Percentiles rank a stretch among this genome's conserved stretches.
phyloP scores from a whole-genome alignment of 306 rosid genomes.

The Purshia tridentata region DNA sequence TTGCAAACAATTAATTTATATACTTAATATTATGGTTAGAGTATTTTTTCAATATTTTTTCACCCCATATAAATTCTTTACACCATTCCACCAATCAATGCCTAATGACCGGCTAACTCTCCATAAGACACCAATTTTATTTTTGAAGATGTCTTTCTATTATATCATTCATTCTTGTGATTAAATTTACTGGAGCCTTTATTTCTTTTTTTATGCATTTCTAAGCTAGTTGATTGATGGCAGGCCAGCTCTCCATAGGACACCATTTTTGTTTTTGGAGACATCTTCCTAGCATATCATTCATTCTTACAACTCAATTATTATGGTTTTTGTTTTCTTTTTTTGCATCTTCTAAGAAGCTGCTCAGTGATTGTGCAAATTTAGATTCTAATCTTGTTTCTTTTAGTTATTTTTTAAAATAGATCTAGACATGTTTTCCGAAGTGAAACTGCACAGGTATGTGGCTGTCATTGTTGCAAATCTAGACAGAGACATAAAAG shows the following conservation, averaged over 20 bases:
- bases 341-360: neutral
- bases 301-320: neutral
- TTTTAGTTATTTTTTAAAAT: conserved; percentile 12
- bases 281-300: neutral
- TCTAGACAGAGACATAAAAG: conserved; percentile 9
- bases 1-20: too few species aligned
- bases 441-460: conserved; percentile 34
- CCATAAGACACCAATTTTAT: neutral
- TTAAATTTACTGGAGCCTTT: neutral
- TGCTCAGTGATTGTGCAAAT: neutral
- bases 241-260: neutral
- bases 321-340: neutral
- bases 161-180: neutral
- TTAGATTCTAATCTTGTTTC: neutral
- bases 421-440: conserved; percentile 34
- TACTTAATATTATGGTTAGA: too few species aligned
- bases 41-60: too few species aligned
- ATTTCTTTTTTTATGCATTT: neutral
- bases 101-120: neutral
- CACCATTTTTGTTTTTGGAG: neutral
- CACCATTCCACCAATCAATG: neutral
- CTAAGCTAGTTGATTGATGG: neutral
- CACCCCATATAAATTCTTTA: too few species aligned
- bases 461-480: conserved; percentile 32
- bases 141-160: neutral